phyloP scores from a whole-genome alignment of 2,329 filamentous ascomycete genomes.

The Aspergillus sp. region DNA sequence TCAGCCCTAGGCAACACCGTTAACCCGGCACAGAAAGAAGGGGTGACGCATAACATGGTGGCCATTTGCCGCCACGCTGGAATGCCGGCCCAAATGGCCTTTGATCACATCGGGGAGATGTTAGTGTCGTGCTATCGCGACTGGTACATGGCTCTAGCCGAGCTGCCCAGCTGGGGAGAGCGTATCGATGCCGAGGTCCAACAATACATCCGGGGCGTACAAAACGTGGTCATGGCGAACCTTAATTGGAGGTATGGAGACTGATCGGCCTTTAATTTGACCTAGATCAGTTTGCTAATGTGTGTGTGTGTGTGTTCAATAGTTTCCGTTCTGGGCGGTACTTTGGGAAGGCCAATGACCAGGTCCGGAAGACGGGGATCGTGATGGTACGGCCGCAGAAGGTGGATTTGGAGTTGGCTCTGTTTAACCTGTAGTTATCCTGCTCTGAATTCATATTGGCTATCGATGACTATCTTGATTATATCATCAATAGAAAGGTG shows the following conservation, averaged over 20 bases:
- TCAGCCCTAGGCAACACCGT: background rate
- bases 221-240: conserved; percentile 22
- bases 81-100: conserved; percentile 21
- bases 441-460: too few species aligned
- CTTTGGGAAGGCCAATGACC: conserved; percentile 16
- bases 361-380: conserved; percentile 10
- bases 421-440: background rate
- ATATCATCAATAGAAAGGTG: too few species aligned
- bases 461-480: too few species aligned
- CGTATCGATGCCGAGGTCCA: conserved; percentile 21
- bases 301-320: background rate
- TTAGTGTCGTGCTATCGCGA: conserved; percentile 19
- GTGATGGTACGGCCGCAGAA: conserved; percentile 9
- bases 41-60: conserved; percentile 20
- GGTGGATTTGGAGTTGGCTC: conserved; percentile 7
- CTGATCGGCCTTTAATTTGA: background rate
- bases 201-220: conserved; percentile 20
- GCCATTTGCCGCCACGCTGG: conserved; percentile 16
- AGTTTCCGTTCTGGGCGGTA: conserved; percentile 21
- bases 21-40: conserved; percentile 14
- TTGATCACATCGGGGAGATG: conserved; percentile 19
- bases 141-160: conserved; percentile 22
- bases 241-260: conserved; percentile 22
- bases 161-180: conserved; percentile 23
- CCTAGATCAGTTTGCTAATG: background rate